Evolutionary conservation across 2,329 filamentous ascomycete species (phyloP).

Genomic region (Epichloe sylvatica): DNA sequence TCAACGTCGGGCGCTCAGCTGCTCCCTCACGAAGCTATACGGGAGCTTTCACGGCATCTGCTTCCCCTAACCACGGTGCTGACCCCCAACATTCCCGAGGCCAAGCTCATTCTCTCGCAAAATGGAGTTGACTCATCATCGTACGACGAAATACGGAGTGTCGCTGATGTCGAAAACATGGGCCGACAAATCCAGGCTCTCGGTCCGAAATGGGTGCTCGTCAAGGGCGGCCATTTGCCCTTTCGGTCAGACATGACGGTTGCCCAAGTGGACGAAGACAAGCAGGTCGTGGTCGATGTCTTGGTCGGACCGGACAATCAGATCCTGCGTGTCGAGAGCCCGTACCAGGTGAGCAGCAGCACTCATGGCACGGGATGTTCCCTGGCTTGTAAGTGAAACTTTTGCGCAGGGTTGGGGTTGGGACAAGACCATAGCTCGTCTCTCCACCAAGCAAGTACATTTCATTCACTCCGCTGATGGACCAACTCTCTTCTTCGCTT

Average conservation of each 20-base stretch:
- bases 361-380: slow-evolving; percentile 95
- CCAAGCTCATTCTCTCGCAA: slow-evolving; percentile 46
- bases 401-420: background rate
- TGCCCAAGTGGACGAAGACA: slow-evolving; percentile 45
- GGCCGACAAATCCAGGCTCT: slow-evolving; percentile 52
- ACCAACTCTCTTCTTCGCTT: background rate
- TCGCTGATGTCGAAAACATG: slow-evolving; percentile 54
- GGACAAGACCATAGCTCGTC: background rate
- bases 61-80: slow-evolving; percentile 54
- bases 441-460: background rate
- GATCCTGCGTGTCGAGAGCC: slow-evolving; percentile 51
- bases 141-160: slow-evolving; percentile 30
- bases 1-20: slow-evolving; percentile 64
- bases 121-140: slow-evolving; percentile 23
- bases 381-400: slow-evolving; percentile 54
- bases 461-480: background rate
- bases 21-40: slow-evolving; percentile 50
- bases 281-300: slow-evolving; percentile 59
- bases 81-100: slow-evolving; percentile 69
- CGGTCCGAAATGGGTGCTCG: slow-evolving; percentile 65
- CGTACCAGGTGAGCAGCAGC: slow-evolving; percentile 59
- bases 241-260: slow-evolving; percentile 49
- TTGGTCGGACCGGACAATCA: slow-evolving; percentile 47
- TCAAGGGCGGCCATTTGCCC: slow-evolving; percentile 87
- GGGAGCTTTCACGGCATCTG: slow-evolving; percentile 42